These are phyloP conservation scores for Sclerotiophoma versabilis DNA, from an alignment of 2,329 filamentous ascomycete species.

Conservation along the genomic window DNA sequence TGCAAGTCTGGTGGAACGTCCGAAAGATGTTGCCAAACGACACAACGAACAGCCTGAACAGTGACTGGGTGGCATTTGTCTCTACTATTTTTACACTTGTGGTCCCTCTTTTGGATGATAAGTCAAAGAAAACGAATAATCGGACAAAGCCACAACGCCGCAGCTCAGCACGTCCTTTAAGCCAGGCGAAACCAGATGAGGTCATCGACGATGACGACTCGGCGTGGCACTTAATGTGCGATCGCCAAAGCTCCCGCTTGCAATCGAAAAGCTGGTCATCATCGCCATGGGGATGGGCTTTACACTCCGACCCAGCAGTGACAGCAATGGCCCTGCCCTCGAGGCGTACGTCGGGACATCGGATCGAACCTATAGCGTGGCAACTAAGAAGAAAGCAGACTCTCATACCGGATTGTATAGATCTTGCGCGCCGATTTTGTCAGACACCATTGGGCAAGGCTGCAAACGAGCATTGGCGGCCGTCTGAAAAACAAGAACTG, in stretches of 20 bases:
- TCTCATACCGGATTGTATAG: slow-evolving; percentile 36
- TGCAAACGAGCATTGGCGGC: slow-evolving; percentile 59
- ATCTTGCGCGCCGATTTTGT: slow-evolving; percentile 44
- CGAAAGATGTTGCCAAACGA: slow-evolving; percentile 31
- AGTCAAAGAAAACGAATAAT: slow-evolving; percentile 28
- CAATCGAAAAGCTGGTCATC: slow-evolving; percentile 43
- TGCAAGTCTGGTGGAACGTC: slow-evolving; percentile 50
- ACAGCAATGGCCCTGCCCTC: slow-evolving; percentile 34
- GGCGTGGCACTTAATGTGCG: slow-evolving; percentile 46
- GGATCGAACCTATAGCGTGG: slow-evolving; percentile 27
- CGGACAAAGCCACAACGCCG: slow-evolving; percentile 32
- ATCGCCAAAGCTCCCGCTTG: slow-evolving; percentile 32
- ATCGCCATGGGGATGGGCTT: slow-evolving; percentile 45
- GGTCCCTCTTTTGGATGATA: slow-evolving; percentile 45
- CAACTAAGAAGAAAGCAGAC: slow-evolving; percentile 40
- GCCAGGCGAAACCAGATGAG: slow-evolving; percentile 34
- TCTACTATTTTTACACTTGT: slow-evolving; percentile 51
- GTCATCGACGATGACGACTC: slow-evolving; percentile 34
- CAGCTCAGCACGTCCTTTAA: slow-evolving; percentile 32
- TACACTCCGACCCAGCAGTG: slow-evolving; percentile 35
- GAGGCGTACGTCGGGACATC: slow-evolving; percentile 24
- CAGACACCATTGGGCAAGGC: slow-evolving; percentile 46
- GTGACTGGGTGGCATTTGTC: slow-evolving; percentile 51
- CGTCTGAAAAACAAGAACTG: slow-evolving; percentile 44
- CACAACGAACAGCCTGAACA: slow-evolving; percentile 15